Evolutionary conservation across 2,329 filamentous ascomycete genomes (phyloP).

Genomic region (Remersonia thermophila): DNA sequence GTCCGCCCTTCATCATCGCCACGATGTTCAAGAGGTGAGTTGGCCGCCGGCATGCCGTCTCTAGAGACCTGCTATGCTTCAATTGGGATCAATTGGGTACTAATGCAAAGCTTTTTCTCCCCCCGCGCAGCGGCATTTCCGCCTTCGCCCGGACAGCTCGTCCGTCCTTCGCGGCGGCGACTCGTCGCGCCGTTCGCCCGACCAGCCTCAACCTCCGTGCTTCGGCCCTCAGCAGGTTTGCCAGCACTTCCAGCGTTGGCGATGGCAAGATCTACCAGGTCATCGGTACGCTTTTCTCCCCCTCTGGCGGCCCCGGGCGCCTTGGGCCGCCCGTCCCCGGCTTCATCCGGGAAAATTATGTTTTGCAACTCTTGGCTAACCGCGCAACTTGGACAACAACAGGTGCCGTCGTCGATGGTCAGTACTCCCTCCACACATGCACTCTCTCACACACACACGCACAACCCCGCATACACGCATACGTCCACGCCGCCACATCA

Average conservation of each 20-base stretch:
- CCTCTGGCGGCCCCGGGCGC: no score
- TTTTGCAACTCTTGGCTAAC: constrained; percentile 39
- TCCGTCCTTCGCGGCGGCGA: constrained; percentile 46
- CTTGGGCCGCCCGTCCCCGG: neutral
- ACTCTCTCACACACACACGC: no score
- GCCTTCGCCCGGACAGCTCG: constrained; percentile 51
- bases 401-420: constrained; percentile 97
- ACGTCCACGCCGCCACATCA: constrained; percentile 3
- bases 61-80: neutral
- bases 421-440: constrained; percentile 26
- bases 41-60: constrained; percentile 11
- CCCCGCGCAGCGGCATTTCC: constrained; percentile 49
- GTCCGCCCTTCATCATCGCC: constrained; percentile 55
- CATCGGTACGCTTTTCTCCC: constrained; percentile 21
- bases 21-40: constrained; percentile 79
- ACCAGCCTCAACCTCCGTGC: constrained; percentile 43
- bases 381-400: no score
- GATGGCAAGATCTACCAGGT: constrained; percentile 61
- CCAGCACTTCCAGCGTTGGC: constrained; percentile 44
- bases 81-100: constrained; percentile 33
- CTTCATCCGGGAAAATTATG: constrained; percentile 21
- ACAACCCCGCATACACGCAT: no score
- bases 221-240: constrained; percentile 44
- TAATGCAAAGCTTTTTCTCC: constrained; percentile 25
- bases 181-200: constrained; percentile 46